Conservation (phyloP, 495 filamentous ascomycete species). For the Letharia lupina region DNA sequence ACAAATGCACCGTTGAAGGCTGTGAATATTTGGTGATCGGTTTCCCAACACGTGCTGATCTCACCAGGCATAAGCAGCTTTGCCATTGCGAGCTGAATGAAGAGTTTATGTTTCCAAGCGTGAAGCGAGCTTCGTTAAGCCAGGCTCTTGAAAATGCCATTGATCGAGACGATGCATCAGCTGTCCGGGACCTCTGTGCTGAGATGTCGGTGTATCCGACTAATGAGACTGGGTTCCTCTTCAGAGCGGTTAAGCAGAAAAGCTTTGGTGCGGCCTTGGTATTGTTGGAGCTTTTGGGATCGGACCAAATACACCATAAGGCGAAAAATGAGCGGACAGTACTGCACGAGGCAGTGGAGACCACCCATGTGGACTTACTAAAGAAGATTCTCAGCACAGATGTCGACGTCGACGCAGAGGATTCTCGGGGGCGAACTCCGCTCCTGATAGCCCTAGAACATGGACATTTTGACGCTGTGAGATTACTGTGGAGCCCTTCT, state of each 20-base stretch:
- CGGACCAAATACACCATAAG: neutral
- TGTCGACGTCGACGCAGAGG: neutral
- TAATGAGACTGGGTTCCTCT: constrained; percentile 5
- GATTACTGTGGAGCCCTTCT: neutral
- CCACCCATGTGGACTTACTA: neutral
- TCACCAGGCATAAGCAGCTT: neutral
- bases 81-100: neutral
- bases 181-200: constrained; percentile 12
- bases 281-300: constrained; percentile 10
- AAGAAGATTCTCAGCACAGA: neutral
- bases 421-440: neutral
- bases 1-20: constrained; percentile 3
- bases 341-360: constrained; percentile 9
- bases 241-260: constrained; percentile 5
- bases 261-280: neutral
- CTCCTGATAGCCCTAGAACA: neutral
- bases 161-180: constrained; percentile 10
- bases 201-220: neutral
- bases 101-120: constrained; percentile 4
- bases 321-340: neutral
- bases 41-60: constrained; percentile 2
- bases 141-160: constrained; percentile 16
- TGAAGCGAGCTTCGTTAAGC: neutral
- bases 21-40: constrained; percentile 13
- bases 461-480: constrained; percentile 1